These are phyloP conservation scores for Neurospora sp. DNA, from an alignment of 495 filamentous ascomycete species.

Conservation along the genomic window DNA sequence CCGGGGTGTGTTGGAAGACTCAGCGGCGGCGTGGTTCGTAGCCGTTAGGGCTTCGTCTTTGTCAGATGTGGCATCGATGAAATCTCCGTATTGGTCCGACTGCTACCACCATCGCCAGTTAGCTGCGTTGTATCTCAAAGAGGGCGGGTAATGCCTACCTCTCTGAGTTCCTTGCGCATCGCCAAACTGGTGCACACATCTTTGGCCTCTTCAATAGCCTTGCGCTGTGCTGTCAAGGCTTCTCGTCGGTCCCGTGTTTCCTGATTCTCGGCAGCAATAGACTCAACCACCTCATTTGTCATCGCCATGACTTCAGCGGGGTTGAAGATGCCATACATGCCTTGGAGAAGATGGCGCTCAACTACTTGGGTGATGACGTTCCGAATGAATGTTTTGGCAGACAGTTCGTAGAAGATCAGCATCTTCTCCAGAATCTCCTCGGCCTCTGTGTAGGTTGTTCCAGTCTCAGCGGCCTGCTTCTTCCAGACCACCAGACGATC, in stretches of 20 bases:
- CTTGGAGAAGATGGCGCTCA: constrained; percentile 28
- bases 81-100: background rate
- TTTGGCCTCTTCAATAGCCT: constrained; percentile 30
- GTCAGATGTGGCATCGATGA: background rate
- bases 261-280: constrained; percentile 29
- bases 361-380: constrained; percentile 31
- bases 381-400: constrained; percentile 26
- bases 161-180: constrained; percentile 29
- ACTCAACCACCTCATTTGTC: constrained; percentile 20
- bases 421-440: constrained; percentile 35
- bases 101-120: background rate
- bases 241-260: constrained; percentile 25
- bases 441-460: constrained; percentile 21
- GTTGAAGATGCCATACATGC: constrained; percentile 31
- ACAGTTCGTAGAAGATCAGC: constrained; percentile 33
- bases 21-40: background rate
- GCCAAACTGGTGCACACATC: constrained; percentile 29
- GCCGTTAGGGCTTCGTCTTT: background rate
- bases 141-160: constrained; percentile 1
- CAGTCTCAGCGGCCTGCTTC: constrained; percentile 12
- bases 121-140: background rate
- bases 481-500: constrained; percentile 27
- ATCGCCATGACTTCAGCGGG: constrained; percentile 23
- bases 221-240: constrained; percentile 22
- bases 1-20: background rate